Evolutionary conservation across 164 flowering plant species (phyloP).

Genomic region (Cinnamomum chago): DNA sequence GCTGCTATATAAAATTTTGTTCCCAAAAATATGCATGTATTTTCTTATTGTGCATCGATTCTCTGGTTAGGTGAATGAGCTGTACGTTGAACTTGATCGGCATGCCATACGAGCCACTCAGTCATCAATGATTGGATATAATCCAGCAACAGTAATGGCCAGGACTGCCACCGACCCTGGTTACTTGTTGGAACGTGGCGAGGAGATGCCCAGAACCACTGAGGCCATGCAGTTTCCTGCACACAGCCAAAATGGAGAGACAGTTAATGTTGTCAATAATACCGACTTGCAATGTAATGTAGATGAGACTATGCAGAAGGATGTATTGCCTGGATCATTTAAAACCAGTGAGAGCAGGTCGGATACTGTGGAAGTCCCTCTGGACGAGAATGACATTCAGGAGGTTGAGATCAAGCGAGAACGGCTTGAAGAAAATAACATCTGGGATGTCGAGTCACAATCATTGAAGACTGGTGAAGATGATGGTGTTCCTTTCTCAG

Average conservation of each 20-base stretch:
- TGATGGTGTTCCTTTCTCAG: constrained; percentile 45
- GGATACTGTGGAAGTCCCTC: constrained; percentile 67
- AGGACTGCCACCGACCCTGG: constrained; percentile 13
- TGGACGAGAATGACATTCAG: constrained; percentile 46
- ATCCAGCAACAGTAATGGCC: constrained; percentile 8
- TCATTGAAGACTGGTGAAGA: not conserved
- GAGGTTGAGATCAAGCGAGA: constrained; percentile 16
- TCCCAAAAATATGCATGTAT: not conserved
- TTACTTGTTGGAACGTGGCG: constrained; percentile 13
- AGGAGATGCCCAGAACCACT: constrained; percentile 7
- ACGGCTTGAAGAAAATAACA: not conserved
- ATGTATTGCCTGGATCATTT: constrained; percentile 6
- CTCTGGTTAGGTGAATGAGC: constrained; percentile 55
- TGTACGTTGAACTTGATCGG: constrained; percentile 42
- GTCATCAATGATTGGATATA: constrained; percentile 16
- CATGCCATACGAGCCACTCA: constrained; percentile 6
- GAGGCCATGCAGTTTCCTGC: constrained; percentile 18
- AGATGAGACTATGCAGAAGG: not conserved
- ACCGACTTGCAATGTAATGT: not conserved
- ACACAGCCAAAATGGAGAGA: constrained; percentile 14
- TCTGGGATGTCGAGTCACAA: not conserved
- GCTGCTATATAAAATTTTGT: not conserved
- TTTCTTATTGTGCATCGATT: not conserved
- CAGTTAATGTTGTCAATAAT: not conserved
- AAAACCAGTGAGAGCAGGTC: constrained; percentile 33